Evolutionary conservation across 163 green algal genomes (phyloP), one percentile per base, ranked within the genome.

Genomic region (Chlorella variabilis): DNA sequence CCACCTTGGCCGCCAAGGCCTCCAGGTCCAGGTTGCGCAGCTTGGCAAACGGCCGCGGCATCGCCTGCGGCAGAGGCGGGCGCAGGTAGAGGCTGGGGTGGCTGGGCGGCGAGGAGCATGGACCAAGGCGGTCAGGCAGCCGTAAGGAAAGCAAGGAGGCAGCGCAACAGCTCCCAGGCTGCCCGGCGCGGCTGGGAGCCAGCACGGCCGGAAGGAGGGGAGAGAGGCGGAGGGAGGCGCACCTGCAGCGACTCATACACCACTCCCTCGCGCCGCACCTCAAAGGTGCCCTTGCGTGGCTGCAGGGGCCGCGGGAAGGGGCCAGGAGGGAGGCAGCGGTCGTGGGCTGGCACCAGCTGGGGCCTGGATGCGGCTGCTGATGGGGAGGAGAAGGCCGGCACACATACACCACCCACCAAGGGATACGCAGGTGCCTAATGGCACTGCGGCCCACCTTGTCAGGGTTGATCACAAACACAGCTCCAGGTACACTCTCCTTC

Each of bases 1-100:
- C 73, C 15, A 79, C 17, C 36, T 31, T 18, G 36, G 42, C 54
- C 2, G 73, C 73, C 73, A 79, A 25, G 21, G 42, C 73, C 41
- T 13, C 54, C 38, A 79, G 15, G 54, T 79, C 73, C 73, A 79
- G 56, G 11, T 70, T 41, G 56, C 73, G 73, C 54, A 79, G 56
- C 73, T 79, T 79, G 36, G 73, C 70, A 54, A 79, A 79, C 11
- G 73, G 73, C 31, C 73, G 73, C 13, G 73, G 73, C 73, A 79
- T 25, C 54, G 73, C 38, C 73, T 79, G 54, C 36, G 17, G n/a
- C 20, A 29, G 6, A 45, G 15, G 31, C n/a, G n/a, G n/a, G n/a
- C n/a, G n/a, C n/a, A n/a, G n/a, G n/a, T n/a, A n/a, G n/a, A n/a
- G n/a, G n/a, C n/a, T n/a, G n/a, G n/a, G n/a, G n/a, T 13, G 13